Conservation (phyloP, 768 basidiomycete genomes). For the Strobilomyces confusus region DNA sequence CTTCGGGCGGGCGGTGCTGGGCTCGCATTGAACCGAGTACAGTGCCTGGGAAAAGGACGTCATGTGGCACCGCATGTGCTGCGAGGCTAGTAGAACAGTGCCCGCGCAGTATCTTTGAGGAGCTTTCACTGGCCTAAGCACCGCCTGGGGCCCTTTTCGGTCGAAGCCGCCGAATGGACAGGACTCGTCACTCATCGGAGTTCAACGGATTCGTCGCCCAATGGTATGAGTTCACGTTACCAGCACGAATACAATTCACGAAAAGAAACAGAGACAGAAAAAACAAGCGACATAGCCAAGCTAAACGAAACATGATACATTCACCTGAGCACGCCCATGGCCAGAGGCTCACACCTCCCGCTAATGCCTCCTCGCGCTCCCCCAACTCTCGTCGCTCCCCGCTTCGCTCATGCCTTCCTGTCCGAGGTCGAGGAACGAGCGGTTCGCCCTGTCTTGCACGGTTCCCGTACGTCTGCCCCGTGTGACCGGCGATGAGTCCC, state of each 20-base stretch:
- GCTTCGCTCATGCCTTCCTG: slow-evolving; percentile 5
- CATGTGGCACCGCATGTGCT: no score
- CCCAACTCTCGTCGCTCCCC: slow-evolving; percentile 26
- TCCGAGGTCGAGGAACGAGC: slow-evolving; percentile 26
- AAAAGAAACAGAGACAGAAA: neutral
- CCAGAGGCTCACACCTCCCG: neutral
- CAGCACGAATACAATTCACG: neutral
- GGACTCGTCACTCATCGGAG: no score
- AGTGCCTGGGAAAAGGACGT: no score
- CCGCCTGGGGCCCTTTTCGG: no score
- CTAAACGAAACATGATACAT: neutral
- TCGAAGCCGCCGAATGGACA: no score
- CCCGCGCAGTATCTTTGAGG: no score
- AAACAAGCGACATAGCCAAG: neutral
- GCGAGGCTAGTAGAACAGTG: no score
- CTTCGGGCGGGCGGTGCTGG: no score
- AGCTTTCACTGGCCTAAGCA: no score
- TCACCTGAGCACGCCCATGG: neutral
- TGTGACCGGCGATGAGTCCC: slow-evolving; percentile 2
- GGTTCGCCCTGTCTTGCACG: slow-evolving; percentile 8
- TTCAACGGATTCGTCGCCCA: no score
- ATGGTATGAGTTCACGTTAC: neutral
- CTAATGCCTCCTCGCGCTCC: slow-evolving; percentile 20
- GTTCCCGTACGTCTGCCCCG: neutral
- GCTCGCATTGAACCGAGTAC: no score